A percentile compares a stretch with the other conserved stretches of the same genome.
Evolutionary conservation across 345 rosid genomes (phyloP).

Genomic region (Dovyalis caffra): DNA sequence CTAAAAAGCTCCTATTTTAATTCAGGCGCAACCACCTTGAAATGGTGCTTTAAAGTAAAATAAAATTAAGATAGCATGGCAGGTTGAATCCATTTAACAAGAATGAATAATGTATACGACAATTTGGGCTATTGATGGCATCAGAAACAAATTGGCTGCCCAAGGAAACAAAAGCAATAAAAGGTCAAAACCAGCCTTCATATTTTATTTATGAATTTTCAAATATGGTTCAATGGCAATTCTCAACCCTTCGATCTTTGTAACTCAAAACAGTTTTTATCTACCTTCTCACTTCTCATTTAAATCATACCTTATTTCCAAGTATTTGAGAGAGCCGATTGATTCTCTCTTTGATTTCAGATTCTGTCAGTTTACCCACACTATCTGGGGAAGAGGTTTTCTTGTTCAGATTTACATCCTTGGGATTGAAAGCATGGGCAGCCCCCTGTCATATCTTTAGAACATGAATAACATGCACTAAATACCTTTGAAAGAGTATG

Average conservation of each 20-base stretch:
- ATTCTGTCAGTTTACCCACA: slow-evolving; percentile 54
- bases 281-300: background rate
- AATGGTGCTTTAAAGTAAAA: background rate
- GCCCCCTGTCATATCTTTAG: slow-evolving; percentile 47
- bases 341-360: slow-evolving; percentile 67
- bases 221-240: background rate
- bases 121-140: background rate
- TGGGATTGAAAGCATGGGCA: slow-evolving; percentile 77
- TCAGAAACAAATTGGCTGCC: background rate
- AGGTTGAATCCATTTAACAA: background rate
- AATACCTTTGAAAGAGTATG: background rate
- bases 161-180: background rate
- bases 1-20: background rate
- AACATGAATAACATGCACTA: background rate
- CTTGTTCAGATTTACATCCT: slow-evolving; percentile 56
- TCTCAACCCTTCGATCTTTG: background rate
- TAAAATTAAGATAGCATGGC: background rate
- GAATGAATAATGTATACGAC: background rate
- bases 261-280: background rate
- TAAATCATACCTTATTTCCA: slow-evolving; percentile 60
- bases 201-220: background rate
- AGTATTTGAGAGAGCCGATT: slow-evolving; percentile 49
- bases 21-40: background rate
- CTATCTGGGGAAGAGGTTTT: slow-evolving; percentile 50
- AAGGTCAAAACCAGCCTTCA: background rate